Base-by-base conservation (phyloP, 1,284 basidiomycete species). In the Puccinia triticina region DNA sequence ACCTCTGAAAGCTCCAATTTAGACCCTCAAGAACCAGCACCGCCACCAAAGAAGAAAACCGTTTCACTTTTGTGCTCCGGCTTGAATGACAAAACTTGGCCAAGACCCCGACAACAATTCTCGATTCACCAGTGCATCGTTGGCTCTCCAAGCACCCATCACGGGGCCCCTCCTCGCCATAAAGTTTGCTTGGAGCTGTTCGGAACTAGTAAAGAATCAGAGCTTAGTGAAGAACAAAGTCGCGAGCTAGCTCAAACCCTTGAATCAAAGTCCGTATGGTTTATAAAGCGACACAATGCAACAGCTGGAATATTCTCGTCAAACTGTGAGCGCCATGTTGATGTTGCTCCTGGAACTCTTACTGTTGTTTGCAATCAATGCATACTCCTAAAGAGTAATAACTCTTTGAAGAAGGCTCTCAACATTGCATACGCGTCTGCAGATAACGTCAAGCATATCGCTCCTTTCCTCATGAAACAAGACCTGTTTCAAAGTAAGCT, bases 261-360 rank as follows among this genome's bases (percentile, higher is more conserved):
- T 21, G 75, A 64, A 48, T 37, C 40, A 29, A 48, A 55, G 3
- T 46, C 57, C 0, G 66, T 26, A 2, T 77, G 75, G 75, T 53
- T 77, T 7, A 66, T 77, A n/a, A 77, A 77, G 46, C 59, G n/a
- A 5, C 37, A n/a, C n/a, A n/a, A n/a, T n/a, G n/a, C n/a, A n/a
- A n/a, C n/a, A n/a, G n/a, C n/a, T n/a, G n/a, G n/a, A n/a, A 77
- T 77, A 0, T 77, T 64, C 59, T 77, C 75, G 21, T 66, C 43
- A 26, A 23, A 23, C 1, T 77, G 75, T 66, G 59, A 59, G 64
- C 29, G 21, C 0, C 34, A 5, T 4, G 26, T 77, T 4, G 8
- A 48, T 32, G 43, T 21, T 34, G 14, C 29, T 48, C 57, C 37
- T 4, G 32, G 40, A 46, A 50, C n/a, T 7, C 26, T 23, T 10